A percentile compares a stretch with the other conserved stretches of the same genome.
phyloP scores from a whole-genome alignment of 495 filamentous ascomycete species.

The Penicillium argentinense region DNA sequence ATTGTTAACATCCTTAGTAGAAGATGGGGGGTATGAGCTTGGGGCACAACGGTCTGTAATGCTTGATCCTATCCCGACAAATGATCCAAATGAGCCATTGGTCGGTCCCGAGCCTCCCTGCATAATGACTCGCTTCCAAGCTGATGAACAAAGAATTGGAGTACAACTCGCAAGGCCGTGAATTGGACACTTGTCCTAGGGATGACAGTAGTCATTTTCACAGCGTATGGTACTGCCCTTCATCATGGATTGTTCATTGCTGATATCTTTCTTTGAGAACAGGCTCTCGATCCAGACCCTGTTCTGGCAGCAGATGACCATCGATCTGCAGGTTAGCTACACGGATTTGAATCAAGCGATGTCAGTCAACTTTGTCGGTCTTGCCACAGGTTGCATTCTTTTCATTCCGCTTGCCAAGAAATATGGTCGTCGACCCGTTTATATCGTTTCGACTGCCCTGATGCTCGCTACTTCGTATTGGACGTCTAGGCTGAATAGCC shows the following conservation, averaged over 20 bases:
- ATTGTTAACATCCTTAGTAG: constrained; percentile 8
- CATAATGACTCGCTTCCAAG: not conserved
- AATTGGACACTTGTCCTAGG: constrained; percentile 34
- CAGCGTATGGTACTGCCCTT: constrained; percentile 21
- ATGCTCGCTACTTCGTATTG: constrained; percentile 35
- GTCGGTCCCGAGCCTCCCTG: constrained; percentile 8
- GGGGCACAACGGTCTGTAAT: constrained; percentile 19
- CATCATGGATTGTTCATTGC: not conserved
- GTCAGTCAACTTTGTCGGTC: constrained; percentile 36
- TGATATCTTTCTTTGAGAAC: no score
- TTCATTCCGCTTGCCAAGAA: constrained; percentile 38
- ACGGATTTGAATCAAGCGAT: constrained; percentile 26
- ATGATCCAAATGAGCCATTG: constrained; percentile 37
- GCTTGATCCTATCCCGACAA: constrained; percentile 31
- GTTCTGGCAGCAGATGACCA: constrained; percentile 39
- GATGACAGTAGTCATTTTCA: constrained; percentile 34
- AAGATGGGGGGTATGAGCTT: constrained; percentile 17
- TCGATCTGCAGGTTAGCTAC: constrained; percentile 29
- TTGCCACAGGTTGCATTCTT: constrained; percentile 30
- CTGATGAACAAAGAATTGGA: constrained; percentile 34
- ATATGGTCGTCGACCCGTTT: constrained; percentile 35
- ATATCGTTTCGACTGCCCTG: constrained; percentile 30
- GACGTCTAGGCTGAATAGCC: constrained; percentile 20
- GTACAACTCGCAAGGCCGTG: constrained; percentile 25
- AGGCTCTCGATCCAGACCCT: constrained; percentile 33